Conservation (phyloP, 2,329 filamentous ascomycete species). For the Phaeosphaeria sp. region DNA sequence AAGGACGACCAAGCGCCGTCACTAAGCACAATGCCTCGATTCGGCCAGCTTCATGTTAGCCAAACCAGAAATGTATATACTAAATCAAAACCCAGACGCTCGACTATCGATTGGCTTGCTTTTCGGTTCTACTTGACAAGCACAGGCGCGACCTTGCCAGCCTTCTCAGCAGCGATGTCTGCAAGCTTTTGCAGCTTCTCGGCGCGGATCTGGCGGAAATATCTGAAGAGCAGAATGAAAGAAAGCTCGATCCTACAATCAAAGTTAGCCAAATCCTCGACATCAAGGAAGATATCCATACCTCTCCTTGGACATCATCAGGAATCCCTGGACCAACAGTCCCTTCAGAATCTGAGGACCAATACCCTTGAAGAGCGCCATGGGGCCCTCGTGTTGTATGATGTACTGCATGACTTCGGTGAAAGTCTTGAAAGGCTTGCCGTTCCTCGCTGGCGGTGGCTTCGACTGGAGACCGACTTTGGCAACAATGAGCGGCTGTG, state of each 20-base stretch:
- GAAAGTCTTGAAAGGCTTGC: slow-evolving; percentile 93
- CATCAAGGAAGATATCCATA: slow-evolving; percentile 45
- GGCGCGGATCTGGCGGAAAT: slow-evolving; percentile 73
- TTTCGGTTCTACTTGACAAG: slow-evolving; percentile 34
- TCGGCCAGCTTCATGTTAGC: background rate
- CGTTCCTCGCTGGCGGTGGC: slow-evolving; percentile 81
- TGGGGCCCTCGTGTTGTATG: slow-evolving; percentile 80
- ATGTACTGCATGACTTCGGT: slow-evolving; percentile 96
- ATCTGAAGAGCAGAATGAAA: slow-evolving; percentile 86
- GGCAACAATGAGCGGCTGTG: slow-evolving; percentile 94
- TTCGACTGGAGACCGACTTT: slow-evolving; percentile 96
- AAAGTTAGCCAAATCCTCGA: slow-evolving; percentile 13
- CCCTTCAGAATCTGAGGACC: slow-evolving; percentile 93
- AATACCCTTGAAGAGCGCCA: slow-evolving; percentile 96
- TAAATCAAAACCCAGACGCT: background rate
- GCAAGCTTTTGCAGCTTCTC: slow-evolving; percentile 74
- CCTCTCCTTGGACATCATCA: slow-evolving; percentile 99
- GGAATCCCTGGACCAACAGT: slow-evolving; percentile 87
- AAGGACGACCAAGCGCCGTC: background rate
- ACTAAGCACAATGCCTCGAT: background rate
- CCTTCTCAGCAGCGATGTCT: slow-evolving; percentile 67
- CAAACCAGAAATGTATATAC: slow-evolving; percentile 7
- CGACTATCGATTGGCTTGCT: background rate
- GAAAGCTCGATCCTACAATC: slow-evolving; percentile 78
- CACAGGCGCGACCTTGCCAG: slow-evolving; percentile 40